phyloP scores from a whole-genome alignment of 129 eudicot species.

The Oenanthe sinensis region DNA sequence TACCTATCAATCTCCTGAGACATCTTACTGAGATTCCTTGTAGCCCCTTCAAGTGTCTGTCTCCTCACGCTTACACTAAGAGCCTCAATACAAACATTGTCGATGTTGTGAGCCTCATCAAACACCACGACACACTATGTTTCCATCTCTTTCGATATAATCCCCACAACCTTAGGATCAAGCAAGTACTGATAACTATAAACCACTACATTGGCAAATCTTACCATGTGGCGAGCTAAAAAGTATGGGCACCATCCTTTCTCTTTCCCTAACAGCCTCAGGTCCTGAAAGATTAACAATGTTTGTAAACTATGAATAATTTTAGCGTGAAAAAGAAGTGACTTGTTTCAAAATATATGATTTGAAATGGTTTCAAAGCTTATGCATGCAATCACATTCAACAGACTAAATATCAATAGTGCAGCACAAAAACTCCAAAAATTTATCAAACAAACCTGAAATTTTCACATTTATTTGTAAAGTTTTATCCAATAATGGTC shows the following conservation, averaged over 20 bases:
- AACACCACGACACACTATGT: conserved; percentile 91
- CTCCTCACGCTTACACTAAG: conserved; percentile 84
- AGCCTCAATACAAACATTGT: conserved; percentile 97
- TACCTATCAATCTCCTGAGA: conserved; percentile 90
- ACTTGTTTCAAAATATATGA: neutral
- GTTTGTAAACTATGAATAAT: neutral
- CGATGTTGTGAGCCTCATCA: conserved; percentile 98
- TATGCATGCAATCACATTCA: neutral
- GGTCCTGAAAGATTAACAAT: conserved; percentile 41
- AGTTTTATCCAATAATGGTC: neutral
- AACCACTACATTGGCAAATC: conserved; percentile 94
- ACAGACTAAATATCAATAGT: neutral
- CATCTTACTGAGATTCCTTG: conserved; percentile 72
- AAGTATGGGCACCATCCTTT: conserved; percentile 96
- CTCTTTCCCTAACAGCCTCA: conserved; percentile 76
- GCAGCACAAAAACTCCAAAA: neutral
- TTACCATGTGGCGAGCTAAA: conserved; percentile 92
- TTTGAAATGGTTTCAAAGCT: neutral
- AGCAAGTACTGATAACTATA: conserved; percentile 95
- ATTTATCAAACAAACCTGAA: neutral
- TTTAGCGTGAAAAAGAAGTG: neutral
- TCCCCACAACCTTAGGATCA: conserved; percentile 95
- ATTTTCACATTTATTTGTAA: neutral
- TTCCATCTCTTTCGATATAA: conserved; percentile 95
- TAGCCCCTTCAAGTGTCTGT: conserved; percentile 96